Base-by-base conservation (phyloP, 75 land plant species). In the Selaginella moellendorffii region DNA sequence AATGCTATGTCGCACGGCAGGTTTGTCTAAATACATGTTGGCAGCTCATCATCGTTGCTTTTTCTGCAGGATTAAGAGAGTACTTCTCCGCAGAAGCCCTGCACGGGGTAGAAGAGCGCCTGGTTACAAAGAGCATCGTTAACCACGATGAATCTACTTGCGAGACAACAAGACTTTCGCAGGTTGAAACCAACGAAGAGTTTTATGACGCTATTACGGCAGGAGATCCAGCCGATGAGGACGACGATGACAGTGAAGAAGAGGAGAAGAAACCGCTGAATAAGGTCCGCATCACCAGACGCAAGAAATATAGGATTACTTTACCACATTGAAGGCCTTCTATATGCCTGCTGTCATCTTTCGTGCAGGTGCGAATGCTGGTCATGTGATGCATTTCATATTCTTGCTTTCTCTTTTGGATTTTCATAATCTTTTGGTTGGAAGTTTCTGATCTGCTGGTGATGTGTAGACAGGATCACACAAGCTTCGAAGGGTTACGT, bases 121-220 rank as follows among this genome's bases (percentile, higher is more conserved):
- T 42, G 10, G 46, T 63, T 2, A 68, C 29, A 31, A 60, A 28
- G 46, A 26, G 22, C 22, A 26, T 54, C 2, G 46, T 36, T 36
- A 36, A 5, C 46, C 46, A 36, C 10, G 14, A 36, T 5, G 5
- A 5, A 36, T 14, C 5, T 5, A 36, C 5, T 5, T 36, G 10
- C 10, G 46, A 36, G 10, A 36, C 46, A 36, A 36, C 46, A 36
- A 36, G 10, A 36, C 46, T n/a, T n/a, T n/a, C n/a, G n/a, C n/a
- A n/a, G n/a, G n/a, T 36, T 5, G 82, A 79, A 54, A 65, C 63
- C 17, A 68, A 51, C 24, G 87, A 85, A 31, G 84, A 91, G 36
- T 90, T 91, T 65, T 91, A 85, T 68, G 97, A 91, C 81, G 97
- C 97, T 21, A 80, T 87, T 60, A 80, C 85, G 67, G 72, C 68